These are phyloP conservation scores for Trichoderma guizhouense DNA, from an alignment of 2,329 filamentous ascomycete genomes.

Conservation along the genomic window DNA sequence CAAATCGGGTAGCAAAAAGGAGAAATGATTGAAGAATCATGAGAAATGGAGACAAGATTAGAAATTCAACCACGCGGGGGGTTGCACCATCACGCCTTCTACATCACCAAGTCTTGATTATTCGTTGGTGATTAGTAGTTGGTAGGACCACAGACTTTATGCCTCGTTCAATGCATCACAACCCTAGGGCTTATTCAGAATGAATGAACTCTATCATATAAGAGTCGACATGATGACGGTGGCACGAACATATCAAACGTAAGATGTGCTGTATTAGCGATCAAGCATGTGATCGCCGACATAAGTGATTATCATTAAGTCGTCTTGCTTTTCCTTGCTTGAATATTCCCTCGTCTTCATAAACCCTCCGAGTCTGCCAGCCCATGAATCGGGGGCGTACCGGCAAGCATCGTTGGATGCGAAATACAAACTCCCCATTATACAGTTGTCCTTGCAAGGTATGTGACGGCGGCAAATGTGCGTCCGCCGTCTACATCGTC, in stretches of 20 bases:
- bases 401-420: not conserved
- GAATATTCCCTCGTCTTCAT: not conserved
- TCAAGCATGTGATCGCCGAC: not conserved
- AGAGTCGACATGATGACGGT: not conserved
- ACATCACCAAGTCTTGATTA: not conserved
- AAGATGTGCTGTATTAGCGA: constrained; percentile 9
- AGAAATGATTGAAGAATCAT: not conserved
- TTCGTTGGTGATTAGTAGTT: not conserved
- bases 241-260: not conserved
- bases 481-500: not conserved
- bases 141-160: not conserved
- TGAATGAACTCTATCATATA: not conserved
- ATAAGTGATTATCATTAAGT: constrained; percentile 17
- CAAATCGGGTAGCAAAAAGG: not conserved
- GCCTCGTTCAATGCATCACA: not conserved
- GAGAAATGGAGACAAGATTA: not conserved
- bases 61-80: not conserved
- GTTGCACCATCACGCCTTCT: not conserved
- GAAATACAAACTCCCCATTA: not conserved
- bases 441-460: not conserved
- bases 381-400: not conserved
- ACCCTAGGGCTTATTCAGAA: not conserved
- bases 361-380: not conserved
- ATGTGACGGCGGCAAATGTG: not conserved
- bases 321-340: constrained; percentile 1